Conservation (phyloP, 805 yeast genomes). For the Teunomyces panamensis region DNA sequence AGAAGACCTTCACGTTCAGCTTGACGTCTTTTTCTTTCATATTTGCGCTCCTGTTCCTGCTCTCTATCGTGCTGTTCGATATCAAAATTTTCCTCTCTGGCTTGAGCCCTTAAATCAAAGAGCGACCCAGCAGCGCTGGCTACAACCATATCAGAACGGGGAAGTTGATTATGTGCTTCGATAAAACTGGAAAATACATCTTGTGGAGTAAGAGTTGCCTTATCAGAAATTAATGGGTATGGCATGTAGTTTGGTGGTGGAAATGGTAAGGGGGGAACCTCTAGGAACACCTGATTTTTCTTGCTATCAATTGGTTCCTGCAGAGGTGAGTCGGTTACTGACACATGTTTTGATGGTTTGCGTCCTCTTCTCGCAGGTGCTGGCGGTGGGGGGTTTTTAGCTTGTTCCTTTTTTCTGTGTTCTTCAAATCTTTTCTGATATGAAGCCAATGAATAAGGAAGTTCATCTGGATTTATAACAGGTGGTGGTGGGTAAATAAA, state of each 20-base stretch:
- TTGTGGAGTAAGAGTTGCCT: constrained; percentile 30
- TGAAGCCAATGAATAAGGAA: constrained; percentile 20
- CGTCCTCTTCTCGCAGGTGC: constrained; percentile 6
- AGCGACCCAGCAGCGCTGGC: constrained; percentile 48
- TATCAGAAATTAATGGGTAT: constrained; percentile 37
- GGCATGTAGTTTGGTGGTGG: constrained; percentile 48
- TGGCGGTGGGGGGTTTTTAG: constrained; percentile 1
- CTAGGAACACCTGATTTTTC: constrained; percentile 6
- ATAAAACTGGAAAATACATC: constrained; percentile 36
- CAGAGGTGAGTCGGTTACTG: not conserved
- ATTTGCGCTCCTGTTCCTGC: constrained; percentile 1
- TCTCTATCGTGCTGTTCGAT: constrained; percentile 14
- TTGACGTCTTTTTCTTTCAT: constrained; percentile 6
- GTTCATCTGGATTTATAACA: constrained; percentile 15
- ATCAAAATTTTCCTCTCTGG: constrained; percentile 31
- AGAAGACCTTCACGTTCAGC: constrained; percentile 4
- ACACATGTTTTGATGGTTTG: constrained; percentile 5
- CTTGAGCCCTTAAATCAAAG: constrained; percentile 33
- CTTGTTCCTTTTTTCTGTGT: not conserved
- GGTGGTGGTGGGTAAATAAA: constrained; percentile 45
- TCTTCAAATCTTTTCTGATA: constrained; percentile 6
- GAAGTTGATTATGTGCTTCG: constrained; percentile 35
- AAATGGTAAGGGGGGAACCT: constrained; percentile 42
- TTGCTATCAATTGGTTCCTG: not conserved
- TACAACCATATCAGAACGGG: constrained; percentile 42